Evolutionary conservation across 1,284 basidiomycete species (phyloP).

Genomic region (Cryptococcus jaspeensis): DNA sequence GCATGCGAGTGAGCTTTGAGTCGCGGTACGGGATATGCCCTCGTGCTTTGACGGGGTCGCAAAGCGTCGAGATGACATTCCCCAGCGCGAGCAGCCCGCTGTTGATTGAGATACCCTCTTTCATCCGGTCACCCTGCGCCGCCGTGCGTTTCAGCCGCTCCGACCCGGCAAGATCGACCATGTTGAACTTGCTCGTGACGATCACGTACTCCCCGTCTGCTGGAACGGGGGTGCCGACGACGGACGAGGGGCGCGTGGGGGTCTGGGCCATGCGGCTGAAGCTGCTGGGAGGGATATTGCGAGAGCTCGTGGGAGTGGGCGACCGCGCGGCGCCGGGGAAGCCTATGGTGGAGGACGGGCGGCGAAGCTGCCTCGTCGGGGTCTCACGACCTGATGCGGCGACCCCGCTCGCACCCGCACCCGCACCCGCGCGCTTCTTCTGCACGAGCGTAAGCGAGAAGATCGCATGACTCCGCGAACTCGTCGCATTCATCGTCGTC

Average conservation of each 20-base stretch:
- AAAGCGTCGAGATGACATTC: conserved; percentile 94
- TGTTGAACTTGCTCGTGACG: conserved; percentile 94
- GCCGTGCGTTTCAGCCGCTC: conserved; percentile 94
- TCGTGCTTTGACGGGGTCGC: conserved; percentile 71
- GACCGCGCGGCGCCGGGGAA: conserved; percentile 18
- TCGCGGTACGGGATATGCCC: conserved; percentile 92
- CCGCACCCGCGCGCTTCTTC: conserved; percentile 44
- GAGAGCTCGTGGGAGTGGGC: conserved; percentile 19
- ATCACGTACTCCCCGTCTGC: conserved; percentile 79
- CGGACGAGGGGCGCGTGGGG: conserved; percentile 62
- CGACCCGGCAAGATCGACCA: conserved; percentile 95
- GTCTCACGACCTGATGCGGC: conserved; percentile 16
- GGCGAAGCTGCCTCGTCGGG: conserved; percentile 25
- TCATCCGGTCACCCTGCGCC: conserved; percentile 89
- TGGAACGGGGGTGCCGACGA: conserved; percentile 47
- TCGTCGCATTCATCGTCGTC: conserved; percentile 98
- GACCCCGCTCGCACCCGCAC: no score
- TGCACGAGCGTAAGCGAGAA: conserved; percentile 93
- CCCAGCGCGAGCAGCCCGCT: conserved; percentile 93
- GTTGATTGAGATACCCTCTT: conserved; percentile 97
- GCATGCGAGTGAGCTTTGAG: conserved; percentile 86
- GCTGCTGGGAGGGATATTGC: conserved; percentile 18
- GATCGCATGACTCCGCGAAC: conserved; percentile 96
- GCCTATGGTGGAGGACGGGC: conserved; percentile 35
- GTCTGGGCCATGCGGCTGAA: conserved; percentile 29